Conservation (phyloP, 2,329 filamentous ascomycete species). For the Nannizziopsis barbatae region DNA sequence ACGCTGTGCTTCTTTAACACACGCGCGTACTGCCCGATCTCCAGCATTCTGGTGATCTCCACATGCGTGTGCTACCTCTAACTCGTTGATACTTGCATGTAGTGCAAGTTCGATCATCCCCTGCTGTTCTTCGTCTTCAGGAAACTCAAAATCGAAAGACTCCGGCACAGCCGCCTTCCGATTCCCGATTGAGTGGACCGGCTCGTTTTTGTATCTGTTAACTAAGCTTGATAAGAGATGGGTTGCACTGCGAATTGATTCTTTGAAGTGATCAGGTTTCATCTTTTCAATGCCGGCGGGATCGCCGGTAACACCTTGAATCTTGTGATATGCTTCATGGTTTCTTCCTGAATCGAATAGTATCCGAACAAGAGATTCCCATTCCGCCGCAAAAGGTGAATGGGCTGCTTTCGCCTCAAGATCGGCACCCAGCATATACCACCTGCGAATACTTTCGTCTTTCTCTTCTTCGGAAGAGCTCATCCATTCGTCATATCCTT, state of each 20-base stretch:
- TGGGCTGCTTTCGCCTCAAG: conserved; percentile 46
- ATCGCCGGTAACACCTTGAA: neutral
- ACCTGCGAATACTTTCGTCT: conserved; percentile 52
- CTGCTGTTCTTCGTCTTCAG: conserved; percentile 58
- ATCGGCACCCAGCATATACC: conserved; percentile 51
- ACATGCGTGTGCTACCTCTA: conserved; percentile 33
- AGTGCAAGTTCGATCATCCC: conserved; percentile 61
- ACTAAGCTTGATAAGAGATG: conserved; percentile 6
- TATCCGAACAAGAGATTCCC: conserved; percentile 22
- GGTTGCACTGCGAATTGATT: conserved; percentile 8
- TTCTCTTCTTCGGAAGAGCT: conserved; percentile 48
- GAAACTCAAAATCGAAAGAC: neutral
- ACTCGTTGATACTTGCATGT: conserved; percentile 55
- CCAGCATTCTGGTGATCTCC: conserved; percentile 38
- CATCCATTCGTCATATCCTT: conserved; percentile 58
- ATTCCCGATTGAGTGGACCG: conserved; percentile 7
- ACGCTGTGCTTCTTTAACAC: conserved; percentile 35
- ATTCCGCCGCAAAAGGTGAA: conserved; percentile 36
- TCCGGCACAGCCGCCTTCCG: conserved; percentile 2
- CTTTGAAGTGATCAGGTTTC: conserved; percentile 7
- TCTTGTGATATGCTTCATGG: conserved; percentile 5
- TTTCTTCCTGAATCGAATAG: conserved; percentile 13
- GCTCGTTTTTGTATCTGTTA: conserved; percentile 8
- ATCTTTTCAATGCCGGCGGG: conserved; percentile 8
- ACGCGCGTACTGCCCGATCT: conserved; percentile 41